Base-by-base conservation (phyloP, 2,329 filamentous ascomycete genomes). In the Aspergillus sp. region DNA sequence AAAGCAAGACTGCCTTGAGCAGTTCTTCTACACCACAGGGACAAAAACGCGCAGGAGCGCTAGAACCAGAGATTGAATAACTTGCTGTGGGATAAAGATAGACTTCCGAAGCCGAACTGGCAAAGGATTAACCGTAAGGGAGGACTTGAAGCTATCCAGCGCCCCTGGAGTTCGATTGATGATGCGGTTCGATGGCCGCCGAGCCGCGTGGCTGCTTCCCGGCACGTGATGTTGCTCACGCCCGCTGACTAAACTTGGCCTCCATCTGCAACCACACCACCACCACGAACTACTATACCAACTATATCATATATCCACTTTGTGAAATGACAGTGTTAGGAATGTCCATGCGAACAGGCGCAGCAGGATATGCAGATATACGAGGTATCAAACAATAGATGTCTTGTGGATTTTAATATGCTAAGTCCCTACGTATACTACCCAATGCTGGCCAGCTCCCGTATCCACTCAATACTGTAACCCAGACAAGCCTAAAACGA, bases 1-100 rank as follows among this genome's bases (percentile, higher is more conserved):
- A 67, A 59, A 55, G 66, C 45, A 43, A 48, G 64, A 63, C 70
- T 69, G 54, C 65, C 60, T 57, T 51, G n/a, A 64, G 65, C 65
- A 62, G 57, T n/a, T 48, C 63, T 64, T 67, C 65, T 64, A 62
- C 66, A 69, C 68, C 65, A 59, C 47, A 57, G 58, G 53, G 30
- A 59, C 58, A 41, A 51, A 58, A 45, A 39, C 58, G 45, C 43
- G 60, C 60, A 21, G 32, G 15, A 56, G 49, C 56, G 45, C 59
- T 23, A 30, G 52, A 49, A 30, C 41, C 32, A 55, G 23, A 10
- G 25, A 7, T n/a, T 30, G 47, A 32, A 47, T 45, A 55, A 30
- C 17, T 15, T 30, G 21, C 56, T 41, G 59, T 8, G 50, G 57
- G 45, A n/a, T 49, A 64, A 65, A 13, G 57, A 65, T 63, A 63